Conservation (phyloP, 2,329 filamentous ascomycete genomes). For the Colletotrichum liaoningense region DNA sequence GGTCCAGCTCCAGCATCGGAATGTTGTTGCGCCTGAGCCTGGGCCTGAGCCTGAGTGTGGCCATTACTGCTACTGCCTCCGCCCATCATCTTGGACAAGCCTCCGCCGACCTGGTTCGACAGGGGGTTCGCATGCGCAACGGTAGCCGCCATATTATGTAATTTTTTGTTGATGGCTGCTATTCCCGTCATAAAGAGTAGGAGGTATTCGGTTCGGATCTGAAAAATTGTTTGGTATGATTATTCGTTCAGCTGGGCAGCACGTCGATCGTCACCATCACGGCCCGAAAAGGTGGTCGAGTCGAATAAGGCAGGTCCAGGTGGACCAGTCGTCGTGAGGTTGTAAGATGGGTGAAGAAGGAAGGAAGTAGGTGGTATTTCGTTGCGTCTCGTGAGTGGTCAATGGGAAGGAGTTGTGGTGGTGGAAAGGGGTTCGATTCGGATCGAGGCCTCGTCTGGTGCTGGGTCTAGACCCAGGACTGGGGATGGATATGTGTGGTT, state of each 20-base stretch:
- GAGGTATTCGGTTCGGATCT: not conserved
- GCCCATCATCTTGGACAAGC: conserved; percentile 34
- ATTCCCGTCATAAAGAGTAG: conserved; percentile 30
- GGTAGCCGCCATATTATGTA: conserved; percentile 35
- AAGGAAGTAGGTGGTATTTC: not conserved
- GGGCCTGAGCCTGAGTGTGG: not conserved
- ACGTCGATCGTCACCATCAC: conserved; percentile 31
- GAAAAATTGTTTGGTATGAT: not conserved
- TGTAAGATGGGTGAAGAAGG: not conserved
- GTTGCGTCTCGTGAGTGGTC: conserved; percentile 17
- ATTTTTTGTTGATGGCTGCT: conserved; percentile 25
- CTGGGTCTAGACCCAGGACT: not conserved
- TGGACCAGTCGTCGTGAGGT: not conserved
- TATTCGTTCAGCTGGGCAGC: conserved; percentile 25
- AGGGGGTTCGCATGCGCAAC: conserved; percentile 31
- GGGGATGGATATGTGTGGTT: not conserved
- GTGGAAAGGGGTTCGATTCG: conserved; percentile 28
- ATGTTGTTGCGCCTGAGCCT: conserved; percentile 20
- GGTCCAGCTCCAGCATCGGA: conserved; percentile 32
- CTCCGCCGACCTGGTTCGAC: conserved; percentile 30
- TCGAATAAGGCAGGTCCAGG: not conserved
- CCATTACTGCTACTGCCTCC: conserved; percentile 5
- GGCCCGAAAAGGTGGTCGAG: not conserved
- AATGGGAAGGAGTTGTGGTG: conserved; percentile 14
- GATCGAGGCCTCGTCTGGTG: conserved; percentile 23